phyloP scores from a whole-genome alignment of 257 asterid genomes.

The Plantago elongata region DNA sequence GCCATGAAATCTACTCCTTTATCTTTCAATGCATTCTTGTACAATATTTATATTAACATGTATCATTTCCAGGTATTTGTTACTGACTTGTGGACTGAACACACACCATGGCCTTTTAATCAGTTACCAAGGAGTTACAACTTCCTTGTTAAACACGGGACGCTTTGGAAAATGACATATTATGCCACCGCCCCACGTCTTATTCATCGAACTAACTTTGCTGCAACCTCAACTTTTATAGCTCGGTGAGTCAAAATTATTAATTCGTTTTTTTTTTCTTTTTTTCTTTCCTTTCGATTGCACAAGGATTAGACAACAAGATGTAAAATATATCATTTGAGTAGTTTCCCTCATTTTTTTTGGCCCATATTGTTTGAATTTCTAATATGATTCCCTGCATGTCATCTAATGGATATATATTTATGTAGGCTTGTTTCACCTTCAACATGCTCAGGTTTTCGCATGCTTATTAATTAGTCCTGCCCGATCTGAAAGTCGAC shows the following conservation, averaged over 20 bases:
- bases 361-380: background rate
- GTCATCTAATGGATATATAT: slow-evolving; percentile 1
- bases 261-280: background rate
- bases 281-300: background rate
- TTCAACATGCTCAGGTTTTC: no score
- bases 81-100: slow-evolving; percentile 96
- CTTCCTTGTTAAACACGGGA: slow-evolving; percentile 91
- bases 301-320: background rate
- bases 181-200: slow-evolving; percentile 89
- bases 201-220: slow-evolving; percentile 88
- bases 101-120: slow-evolving; percentile 99
- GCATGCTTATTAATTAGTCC: no score
- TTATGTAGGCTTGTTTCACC: no score
- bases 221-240: slow-evolving; percentile 91
- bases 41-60: background rate
- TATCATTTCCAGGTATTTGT: slow-evolving; percentile 62
- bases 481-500: no score
- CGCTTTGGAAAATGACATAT: slow-evolving; percentile 88
- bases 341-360: no score
- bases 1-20: background rate
- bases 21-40: no score
- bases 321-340: no score
- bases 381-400: slow-evolving; percentile 1
- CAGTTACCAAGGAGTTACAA: slow-evolving; percentile 94
- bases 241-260: slow-evolving; percentile 59